Base-by-base conservation (phyloP, 2,329 filamentous ascomycete genomes). In the Meredithiella fracta region DNA sequence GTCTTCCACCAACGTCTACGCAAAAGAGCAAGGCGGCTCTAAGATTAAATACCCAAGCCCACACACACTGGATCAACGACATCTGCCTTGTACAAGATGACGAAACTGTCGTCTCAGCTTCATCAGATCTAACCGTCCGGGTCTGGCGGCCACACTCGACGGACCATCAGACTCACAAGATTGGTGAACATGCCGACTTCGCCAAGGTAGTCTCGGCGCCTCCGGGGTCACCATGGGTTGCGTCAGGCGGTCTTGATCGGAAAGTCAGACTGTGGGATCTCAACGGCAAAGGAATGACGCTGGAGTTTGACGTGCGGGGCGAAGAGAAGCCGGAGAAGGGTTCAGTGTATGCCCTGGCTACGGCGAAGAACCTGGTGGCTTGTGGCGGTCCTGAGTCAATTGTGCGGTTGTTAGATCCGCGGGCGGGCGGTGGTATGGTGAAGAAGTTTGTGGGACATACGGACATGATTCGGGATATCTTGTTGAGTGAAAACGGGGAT, bases 391-490 rank as follows among this genome's bases (percentile, higher is more conserved):
- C 92, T 0, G 92, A 98, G 70, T 92, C 88, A 65, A 88, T 89
- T 47, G 86, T 97, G 34, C 79, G 92, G 54, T 73, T 98, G 14
- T 96, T 94, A 85, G 92, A 98, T 68, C 80, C 88, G 51, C 82
- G 84, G 63, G 85, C 87, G 8, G 91, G 91, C 57, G 91, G 91
- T 57, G 88, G 92, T 70, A 79, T 86, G 60, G 85, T 97, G 58
- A 97, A 90, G 60, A 97, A 96, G 68, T 91, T 98, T 61, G 88
- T 97, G 22, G 92, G 92, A 3, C 92, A 98, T 67, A 94, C 91
- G 20, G 90, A 94, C 73, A 96, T 91, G 62, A 83, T 98, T 61
- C 82, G 92, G 51, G 85, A 91, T 62, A 89, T 98, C 60, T 73
- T 98, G 54, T 82, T 98, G 61, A 94, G 87, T 63, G 82, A 91